Evolutionary conservation across 192 early-diverging fungal species (phyloP), one percentile per base, ranked within the genome.

Genomic region (Dissophora ornata): DNA sequence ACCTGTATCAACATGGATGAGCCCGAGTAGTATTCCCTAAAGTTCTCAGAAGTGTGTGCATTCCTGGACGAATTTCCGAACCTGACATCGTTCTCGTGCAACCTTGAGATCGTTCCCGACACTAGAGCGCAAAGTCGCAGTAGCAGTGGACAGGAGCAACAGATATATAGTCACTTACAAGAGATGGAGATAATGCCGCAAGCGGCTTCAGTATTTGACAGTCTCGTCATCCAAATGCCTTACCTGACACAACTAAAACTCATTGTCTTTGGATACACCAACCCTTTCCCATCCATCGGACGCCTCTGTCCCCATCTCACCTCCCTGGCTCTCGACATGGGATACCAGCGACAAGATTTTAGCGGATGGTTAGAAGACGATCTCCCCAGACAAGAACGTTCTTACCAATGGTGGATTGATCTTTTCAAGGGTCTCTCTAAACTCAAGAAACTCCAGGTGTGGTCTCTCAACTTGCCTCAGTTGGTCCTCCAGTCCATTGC

Each of bases 61-160:
- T 54, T 64, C 13, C 22, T 64, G 21, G 19, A 54, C 32, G 51
- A 21, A 13, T 66, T 66, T 21, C 51, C 62, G 0, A 12, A 22
- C 13, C 11, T 65, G 41, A 40, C 36, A 2, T 15, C 22, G 6
- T 65, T 53, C 30, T 65, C 62, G 24, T 19, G 62, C 18, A n/a
- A 65, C 30, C 34, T 53, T 4, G n/a, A 53, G 5, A 40, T 65
- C 33, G 26, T 29, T 9, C 25, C 51, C 25, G 61, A 63, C 44
- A 25, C 25, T 11, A n/a, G 29, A 22, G 4, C 15, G 18, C 8
- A 47, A n/a, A 16, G 21, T n/a, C 6, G 6, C 45, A 22, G 45
- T 47, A 38, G 36, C 36, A 30, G 30, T 52, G 26, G 26, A 13
- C 6, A 10, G 3, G 24, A 11, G 24, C 24, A 50, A 6, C 8